Evolutionary conservation across 2,329 filamentous ascomycete genomes (phyloP).

Genomic region (Cryphonectria nitschkei): DNA sequence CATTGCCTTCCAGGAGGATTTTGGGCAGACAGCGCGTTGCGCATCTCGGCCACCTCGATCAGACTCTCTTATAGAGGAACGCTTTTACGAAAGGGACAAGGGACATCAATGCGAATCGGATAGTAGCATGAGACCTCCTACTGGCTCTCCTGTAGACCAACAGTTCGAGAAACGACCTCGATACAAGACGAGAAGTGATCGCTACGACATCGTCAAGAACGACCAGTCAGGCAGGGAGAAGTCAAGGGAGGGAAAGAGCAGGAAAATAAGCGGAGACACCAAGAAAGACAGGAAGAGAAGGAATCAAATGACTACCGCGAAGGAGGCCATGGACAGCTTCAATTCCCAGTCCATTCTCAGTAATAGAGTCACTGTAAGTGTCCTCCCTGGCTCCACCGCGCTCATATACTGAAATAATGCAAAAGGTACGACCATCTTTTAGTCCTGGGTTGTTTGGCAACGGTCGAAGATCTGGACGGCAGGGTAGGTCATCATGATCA

Average conservation of each 20-base stretch:
- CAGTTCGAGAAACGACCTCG: conserved; percentile 43
- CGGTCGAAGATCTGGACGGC: conserved; percentile 34
- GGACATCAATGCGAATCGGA: conserved; percentile 1
- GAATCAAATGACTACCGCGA: conserved; percentile 41
- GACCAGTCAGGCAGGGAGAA: conserved; percentile 16
- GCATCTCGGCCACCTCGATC: background rate
- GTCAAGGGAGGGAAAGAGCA: conserved; percentile 34
- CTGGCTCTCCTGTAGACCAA: background rate
- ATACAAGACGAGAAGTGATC: conserved; percentile 59
- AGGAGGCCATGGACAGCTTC: conserved; percentile 60
- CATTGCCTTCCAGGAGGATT: background rate
- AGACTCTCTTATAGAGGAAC: conserved; percentile 4
- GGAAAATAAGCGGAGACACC: conserved; percentile 32
- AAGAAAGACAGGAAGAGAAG: conserved; percentile 35
- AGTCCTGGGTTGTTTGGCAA: conserved; percentile 51
- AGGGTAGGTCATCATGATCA: conserved; percentile 1
- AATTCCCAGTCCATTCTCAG: conserved; percentile 56
- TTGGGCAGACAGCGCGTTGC: background rate
- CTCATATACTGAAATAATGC: conserved; percentile 8
- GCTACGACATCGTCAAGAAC: conserved; percentile 51
- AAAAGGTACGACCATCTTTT: conserved; percentile 42
- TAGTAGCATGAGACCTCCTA: conserved; percentile 2
- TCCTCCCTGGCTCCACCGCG: conserved; percentile 14
- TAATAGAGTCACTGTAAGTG: conserved; percentile 55
- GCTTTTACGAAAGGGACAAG: conserved; percentile 10